Base-by-base conservation (phyloP, 768 basidiomycete species). In the Russula sp. region DNA sequence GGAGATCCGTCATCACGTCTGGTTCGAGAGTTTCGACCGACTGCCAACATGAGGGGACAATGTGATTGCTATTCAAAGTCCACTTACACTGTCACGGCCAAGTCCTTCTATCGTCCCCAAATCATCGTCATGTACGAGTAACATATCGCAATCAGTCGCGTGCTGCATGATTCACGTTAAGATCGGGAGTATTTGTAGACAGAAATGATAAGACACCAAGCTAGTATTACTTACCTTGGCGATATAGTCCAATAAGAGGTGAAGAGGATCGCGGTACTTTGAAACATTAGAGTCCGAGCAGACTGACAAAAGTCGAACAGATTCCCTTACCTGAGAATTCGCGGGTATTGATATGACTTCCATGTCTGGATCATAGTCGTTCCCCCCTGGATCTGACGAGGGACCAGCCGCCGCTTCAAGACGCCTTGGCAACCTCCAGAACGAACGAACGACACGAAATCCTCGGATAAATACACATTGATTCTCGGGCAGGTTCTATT, bases 41-140 rank as follows among this genome's bases (percentile, higher is more conserved):
- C 57, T 49, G 3, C 10, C 11, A n/a, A 24, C 11, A 32, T 46
- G 14, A 26, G 3, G 18, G 18, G 22, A 42, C 20, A 48, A 48
- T 16, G 24, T 13, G 9, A 34, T 14, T 20, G 3, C 8, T n/a
- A 30, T 18, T 5, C 13, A 34, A 48, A 34, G 14, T n/a, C 32
- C 14, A 58, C 57, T 42, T 11, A 44, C 59, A 80, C 81, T 77
- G 22, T 13, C 11, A 28, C 5, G 13, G 24, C 49, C 24, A 22
- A 40, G 40, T 40, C 40, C 40, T 4, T 6, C 40, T 18, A 40
- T 18, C 16, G 40, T 7, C 6, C 14, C 40, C 16, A 40, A 40
- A 18, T 40, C 40, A 18, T 18, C 7, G 40, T 40, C 40, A 40
- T 40, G 40, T 18, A 18, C 40, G 18, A 40, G 14, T 16, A 40